Conservation (phyloP, 106 monocot genomes). For the Alisma plantagoaquatica region DNA sequence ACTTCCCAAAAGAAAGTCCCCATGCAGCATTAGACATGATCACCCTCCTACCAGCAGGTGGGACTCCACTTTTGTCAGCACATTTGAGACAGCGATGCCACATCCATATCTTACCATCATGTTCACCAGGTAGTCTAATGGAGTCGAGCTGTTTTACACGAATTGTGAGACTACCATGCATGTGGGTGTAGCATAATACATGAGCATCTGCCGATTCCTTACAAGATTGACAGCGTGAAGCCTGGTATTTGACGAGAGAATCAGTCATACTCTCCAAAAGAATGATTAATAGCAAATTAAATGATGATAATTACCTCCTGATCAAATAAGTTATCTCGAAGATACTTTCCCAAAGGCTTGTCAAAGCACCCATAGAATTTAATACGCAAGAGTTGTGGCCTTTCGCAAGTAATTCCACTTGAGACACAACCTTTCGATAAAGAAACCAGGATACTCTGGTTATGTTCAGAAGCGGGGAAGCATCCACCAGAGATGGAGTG, state of each 20-base stretch:
- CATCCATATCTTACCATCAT: constrained; percentile 97
- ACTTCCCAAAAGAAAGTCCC: constrained; percentile 97
- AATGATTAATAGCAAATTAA: too few species aligned
- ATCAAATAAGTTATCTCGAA: constrained; percentile 81
- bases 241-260: too few species aligned
- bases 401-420: constrained; percentile 60
- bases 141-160: constrained; percentile 45
- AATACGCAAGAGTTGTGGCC: constrained; percentile 68
- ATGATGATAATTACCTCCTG: too few species aligned
- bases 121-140: constrained; percentile 59
- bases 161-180: constrained; percentile 70
- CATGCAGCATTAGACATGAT: constrained; percentile 92
- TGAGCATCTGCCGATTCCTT: constrained; percentile 68
- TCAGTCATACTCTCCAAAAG: too few species aligned
- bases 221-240: constrained; percentile 49
- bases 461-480: constrained; percentile 40
- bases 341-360: constrained; percentile 84
- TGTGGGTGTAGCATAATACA: constrained; percentile 73
- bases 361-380: constrained; percentile 93
- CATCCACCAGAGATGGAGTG: constrained; percentile 26
- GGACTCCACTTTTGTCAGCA: constrained; percentile 48
- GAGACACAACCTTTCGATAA: constrained; percentile 56
- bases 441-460: constrained; percentile 90
- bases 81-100: constrained; percentile 94
- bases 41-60: constrained; percentile 77